These are phyloP conservation scores for Gamarada debralockiae DNA, from an alignment of 495 filamentous ascomycete genomes.

Conservation along the genomic window DNA sequence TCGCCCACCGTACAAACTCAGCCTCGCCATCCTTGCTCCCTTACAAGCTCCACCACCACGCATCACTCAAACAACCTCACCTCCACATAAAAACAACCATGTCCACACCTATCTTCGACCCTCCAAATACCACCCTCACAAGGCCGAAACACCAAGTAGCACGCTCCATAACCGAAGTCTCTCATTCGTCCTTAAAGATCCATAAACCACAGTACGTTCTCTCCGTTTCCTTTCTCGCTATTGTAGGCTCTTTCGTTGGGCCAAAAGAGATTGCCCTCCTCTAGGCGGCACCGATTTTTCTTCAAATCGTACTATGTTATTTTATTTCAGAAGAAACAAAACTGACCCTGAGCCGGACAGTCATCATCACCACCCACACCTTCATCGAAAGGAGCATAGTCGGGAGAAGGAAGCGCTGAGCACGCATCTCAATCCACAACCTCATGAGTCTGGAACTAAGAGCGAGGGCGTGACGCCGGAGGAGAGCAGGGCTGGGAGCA, in stretches of 20 bases:
- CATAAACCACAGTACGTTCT: constrained; percentile 32
- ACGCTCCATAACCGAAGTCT: constrained; percentile 46
- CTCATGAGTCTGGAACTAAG: constrained; percentile 15
- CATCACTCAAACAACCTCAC: not conserved
- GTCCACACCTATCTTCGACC: constrained; percentile 4
- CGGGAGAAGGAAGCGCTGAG: constrained; percentile 27
- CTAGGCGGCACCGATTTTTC: too few species aligned
- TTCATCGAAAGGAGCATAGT: constrained; percentile 27
- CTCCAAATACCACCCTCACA: constrained; percentile 28
- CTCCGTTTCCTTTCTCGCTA: too few species aligned
- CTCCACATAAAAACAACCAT: not conserved
- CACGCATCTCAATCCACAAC: constrained; percentile 23
- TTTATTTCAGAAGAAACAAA: too few species aligned
- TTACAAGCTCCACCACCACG: constrained; percentile 11
- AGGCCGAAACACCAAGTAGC: constrained; percentile 36
- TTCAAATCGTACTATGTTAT: too few species aligned
- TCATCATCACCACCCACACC: constrained; percentile 32
- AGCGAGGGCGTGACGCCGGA: constrained; percentile 39
- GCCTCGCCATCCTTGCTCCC: constrained; percentile 5
- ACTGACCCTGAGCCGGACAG: too few species aligned
- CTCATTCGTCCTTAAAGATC: constrained; percentile 27
- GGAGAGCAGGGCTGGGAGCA: constrained; percentile 36
- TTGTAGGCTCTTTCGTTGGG: too few species aligned
- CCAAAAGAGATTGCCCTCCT: too few species aligned
- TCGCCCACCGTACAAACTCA: constrained; percentile 11